Conservation (phyloP, 2,329 filamentous ascomycete genomes). For the Hypoxylon sp. region DNA sequence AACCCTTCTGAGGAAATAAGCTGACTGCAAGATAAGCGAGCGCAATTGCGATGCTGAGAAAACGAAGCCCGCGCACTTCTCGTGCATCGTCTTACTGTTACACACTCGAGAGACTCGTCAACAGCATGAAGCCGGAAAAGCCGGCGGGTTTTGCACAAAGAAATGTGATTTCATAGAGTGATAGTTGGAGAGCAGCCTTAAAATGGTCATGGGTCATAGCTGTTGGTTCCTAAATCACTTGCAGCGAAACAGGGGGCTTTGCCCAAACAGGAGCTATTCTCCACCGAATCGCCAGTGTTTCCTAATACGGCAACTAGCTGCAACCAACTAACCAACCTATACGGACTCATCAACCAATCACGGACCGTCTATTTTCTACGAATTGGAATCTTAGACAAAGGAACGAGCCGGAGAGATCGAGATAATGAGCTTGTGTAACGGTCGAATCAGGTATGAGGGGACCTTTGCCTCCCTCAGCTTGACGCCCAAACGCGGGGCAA, state of each 20-base stretch:
- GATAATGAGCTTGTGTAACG: background rate
- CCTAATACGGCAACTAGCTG: background rate
- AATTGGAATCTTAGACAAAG: background rate
- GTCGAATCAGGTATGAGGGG: background rate
- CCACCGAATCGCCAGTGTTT: background rate
- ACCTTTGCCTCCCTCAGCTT: background rate
- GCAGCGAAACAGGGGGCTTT: background rate
- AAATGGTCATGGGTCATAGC: constrained; percentile 2
- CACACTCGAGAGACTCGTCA: background rate
- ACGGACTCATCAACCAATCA: background rate
- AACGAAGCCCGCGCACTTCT: background rate
- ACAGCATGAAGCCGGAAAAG: constrained; percentile 3
- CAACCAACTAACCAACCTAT: background rate
- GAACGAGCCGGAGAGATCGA: background rate
- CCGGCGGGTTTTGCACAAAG: constrained; percentile 2
- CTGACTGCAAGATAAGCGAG: constrained; percentile 2
- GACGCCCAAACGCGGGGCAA: background rate
- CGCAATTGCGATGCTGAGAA: background rate
- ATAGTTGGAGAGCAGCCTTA: constrained; percentile 6
- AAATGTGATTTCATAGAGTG: background rate
- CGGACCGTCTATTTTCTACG: background rate
- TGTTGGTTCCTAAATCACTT: constrained; percentile 5
- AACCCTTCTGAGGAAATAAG: background rate
- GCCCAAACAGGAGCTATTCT: background rate
- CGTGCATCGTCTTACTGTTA: constrained; percentile 1